phyloP scores from a whole-genome alignment of 192 early-diverging fungal species.

The Lobulomyces angularis region DNA sequence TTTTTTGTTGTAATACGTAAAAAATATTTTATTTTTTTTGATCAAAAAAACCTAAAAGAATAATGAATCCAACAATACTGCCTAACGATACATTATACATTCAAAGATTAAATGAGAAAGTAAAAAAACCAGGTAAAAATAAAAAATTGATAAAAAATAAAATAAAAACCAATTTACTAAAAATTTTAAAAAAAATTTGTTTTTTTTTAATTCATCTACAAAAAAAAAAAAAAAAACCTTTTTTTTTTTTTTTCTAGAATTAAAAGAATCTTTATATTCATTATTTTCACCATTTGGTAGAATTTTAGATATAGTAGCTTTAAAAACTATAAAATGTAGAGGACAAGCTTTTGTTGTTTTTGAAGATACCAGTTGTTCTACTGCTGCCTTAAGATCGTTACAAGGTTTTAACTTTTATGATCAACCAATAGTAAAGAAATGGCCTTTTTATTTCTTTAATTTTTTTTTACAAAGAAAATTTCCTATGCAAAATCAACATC shows the following conservation, averaged over 20 bases:
- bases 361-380: slow-evolving; percentile 68
- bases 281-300: slow-evolving; percentile 79
- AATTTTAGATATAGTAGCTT: slow-evolving; percentile 76
- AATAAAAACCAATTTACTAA: too few species aligned
- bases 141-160: too few species aligned
- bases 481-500: slow-evolving; percentile 66
- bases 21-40: too few species aligned
- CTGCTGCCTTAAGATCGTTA: slow-evolving; percentile 70
- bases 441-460: not conserved
- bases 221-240: not conserved
- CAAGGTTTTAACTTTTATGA: slow-evolving; percentile 82
- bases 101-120: slow-evolving; percentile 55
- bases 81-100: slow-evolving; percentile 85
- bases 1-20: too few species aligned
- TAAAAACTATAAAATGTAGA: slow-evolving; percentile 68
- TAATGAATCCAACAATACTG: too few species aligned
- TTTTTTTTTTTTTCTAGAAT: slow-evolving; percentile 35
- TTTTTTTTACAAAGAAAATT: slow-evolving; percentile 40
- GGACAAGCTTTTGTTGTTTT: slow-evolving; percentile 94
- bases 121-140: slow-evolving; percentile 65
- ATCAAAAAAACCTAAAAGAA: too few species aligned
- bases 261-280: slow-evolving; percentile 58
- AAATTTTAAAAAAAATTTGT: slow-evolving; percentile 8
- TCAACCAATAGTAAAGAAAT: slow-evolving; percentile 54
- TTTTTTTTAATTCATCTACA: too few species aligned